Evolutionary conservation across 1,284 basidiomycete genomes (phyloP).

Genomic region (Ustilago trichophora): DNA sequence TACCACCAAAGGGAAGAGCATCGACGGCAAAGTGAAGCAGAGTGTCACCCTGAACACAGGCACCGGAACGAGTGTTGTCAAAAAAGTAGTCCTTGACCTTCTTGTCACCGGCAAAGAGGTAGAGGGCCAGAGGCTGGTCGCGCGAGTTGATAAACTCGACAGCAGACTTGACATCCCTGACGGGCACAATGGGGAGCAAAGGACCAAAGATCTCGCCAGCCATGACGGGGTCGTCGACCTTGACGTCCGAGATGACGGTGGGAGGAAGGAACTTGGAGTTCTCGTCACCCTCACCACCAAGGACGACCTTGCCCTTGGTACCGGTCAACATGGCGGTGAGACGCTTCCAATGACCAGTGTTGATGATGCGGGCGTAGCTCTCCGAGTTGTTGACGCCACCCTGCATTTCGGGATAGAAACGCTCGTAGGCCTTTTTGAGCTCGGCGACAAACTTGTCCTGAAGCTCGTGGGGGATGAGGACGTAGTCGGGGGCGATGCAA

Average conservation of each 20-base stretch:
- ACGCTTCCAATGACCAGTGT: slow-evolving; percentile 72
- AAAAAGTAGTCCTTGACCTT: slow-evolving; percentile 73
- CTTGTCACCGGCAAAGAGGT: slow-evolving; percentile 76
- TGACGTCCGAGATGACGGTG: slow-evolving; percentile 74
- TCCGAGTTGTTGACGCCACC: slow-evolving; percentile 69
- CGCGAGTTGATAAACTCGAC: slow-evolving; percentile 67
- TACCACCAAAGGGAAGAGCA: slow-evolving; percentile 71
- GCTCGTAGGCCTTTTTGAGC: slow-evolving; percentile 71
- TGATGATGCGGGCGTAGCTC: slow-evolving; percentile 71
- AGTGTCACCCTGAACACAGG: slow-evolving; percentile 48
- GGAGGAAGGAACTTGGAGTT: slow-evolving; percentile 74
- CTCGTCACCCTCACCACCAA: slow-evolving; percentile 77
- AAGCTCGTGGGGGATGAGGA: slow-evolving; percentile 75
- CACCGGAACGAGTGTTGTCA: slow-evolving; percentile 57
- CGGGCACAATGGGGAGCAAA: slow-evolving; percentile 78
- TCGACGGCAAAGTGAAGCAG: slow-evolving; percentile 70
- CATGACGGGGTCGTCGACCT: slow-evolving; percentile 71
- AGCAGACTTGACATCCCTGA: slow-evolving; percentile 68
- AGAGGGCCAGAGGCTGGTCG: slow-evolving; percentile 79
- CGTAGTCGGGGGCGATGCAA: slow-evolving; percentile 77
- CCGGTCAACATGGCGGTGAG: slow-evolving; percentile 74
- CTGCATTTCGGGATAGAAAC: slow-evolving; percentile 65
- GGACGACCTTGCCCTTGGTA: slow-evolving; percentile 76
- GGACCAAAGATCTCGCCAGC: slow-evolving; percentile 81
- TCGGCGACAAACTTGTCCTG: slow-evolving; percentile 75